Base-by-base conservation (phyloP, 1,284 basidiomycete genomes). In the Microbotryum intermedium region DNA sequence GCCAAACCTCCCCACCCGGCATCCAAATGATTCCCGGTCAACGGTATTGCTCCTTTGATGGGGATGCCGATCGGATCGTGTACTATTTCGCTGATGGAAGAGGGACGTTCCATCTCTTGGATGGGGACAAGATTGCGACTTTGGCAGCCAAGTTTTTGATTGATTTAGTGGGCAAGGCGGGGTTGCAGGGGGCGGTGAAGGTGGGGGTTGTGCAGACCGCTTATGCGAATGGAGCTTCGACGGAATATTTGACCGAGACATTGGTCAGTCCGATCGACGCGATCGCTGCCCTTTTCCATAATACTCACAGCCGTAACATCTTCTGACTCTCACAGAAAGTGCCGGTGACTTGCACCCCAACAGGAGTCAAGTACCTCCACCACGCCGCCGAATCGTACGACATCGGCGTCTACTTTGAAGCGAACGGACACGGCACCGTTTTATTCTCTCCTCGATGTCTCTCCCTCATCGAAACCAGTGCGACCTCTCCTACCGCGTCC, bases 391-490 rank as follows among this genome's bases (percentile, higher is more conserved):
- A 94, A 71, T 83, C 85, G 67, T 98, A 87, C 76, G 85, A 92
- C 72, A 83, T 98, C 66, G 95, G 95, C 29, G 90, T 98, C 50
- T 99, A 99, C 78, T 99, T 99, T 72, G 95, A 99, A 76, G 95
- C 95, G 55, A 99, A 99, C 74, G 95, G 95, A 1, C 95, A 99
- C 72, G 95, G 95, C 45, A 99, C 95, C 1, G 90, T 98, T 50
- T 77, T 98, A 54, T 98, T 99, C 77, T 97, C 94, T 3, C 80
- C 80, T 9, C 75, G 80, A 23, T 86, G 89, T 2, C 79, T 84
- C 51, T 21, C 50, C 65, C 64, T 5, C 57, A 68, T 62, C 63
- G 61, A 11, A 65, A 64, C 53, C 8, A 23, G 9, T 10, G 30
- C 50, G 11, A 23, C 50, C 28, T 39, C 59, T 13, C 74, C 79